Base-by-base conservation (phyloP, 2,329 filamentous ascomycete genomes). In the Fusarium sp. region DNA sequence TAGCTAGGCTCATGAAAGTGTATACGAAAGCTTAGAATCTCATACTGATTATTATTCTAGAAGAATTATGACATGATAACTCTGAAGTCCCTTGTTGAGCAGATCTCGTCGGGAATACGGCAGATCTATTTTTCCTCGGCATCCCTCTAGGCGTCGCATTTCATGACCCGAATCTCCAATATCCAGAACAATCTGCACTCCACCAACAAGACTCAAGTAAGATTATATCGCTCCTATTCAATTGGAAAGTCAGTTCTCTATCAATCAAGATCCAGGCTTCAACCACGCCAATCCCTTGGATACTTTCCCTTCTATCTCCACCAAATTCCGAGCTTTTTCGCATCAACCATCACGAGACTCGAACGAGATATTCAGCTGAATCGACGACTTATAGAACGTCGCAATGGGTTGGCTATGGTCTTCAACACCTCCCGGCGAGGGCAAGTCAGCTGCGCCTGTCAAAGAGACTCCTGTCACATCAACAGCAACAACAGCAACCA, bases 391-490 rank as follows among this genome's bases (percentile, higher is more conserved):
- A 56, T 41, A 69, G 38, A 44, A 41, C 33, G 45, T 72, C 76
- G 83, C 63, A 71, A 92, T 92, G 90, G 89, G 89, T 74, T 92
- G 90, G 90, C 83, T 90, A 70, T 91, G 89, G 88, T 84, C 87
- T 67, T 84, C 83, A 11, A 72, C 81, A n/a, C 77, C 82, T 51
- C 31, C 52, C 38, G 61, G 31, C 24, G 51, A 69, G 41, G 65
- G 66, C 20, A 80, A 81, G 74, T 70, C 79, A 24, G 48, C 75
- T 20, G 41, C 75, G 48, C 74, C 76, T 41, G 62, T 73, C 38
- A 75, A 78, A 55, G 75, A 79, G 55, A 61, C 73, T 59, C 48
- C 77, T 45, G 69, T 75, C 38, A 63, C 78, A 56, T 62, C 76
- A 39, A 67, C 77, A 57, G 61, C 76, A 36, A 45, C 75, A 18